phyloP scores from a whole-genome alignment of 306 rosid genomes.

The Clitoria ternatea region DNA sequence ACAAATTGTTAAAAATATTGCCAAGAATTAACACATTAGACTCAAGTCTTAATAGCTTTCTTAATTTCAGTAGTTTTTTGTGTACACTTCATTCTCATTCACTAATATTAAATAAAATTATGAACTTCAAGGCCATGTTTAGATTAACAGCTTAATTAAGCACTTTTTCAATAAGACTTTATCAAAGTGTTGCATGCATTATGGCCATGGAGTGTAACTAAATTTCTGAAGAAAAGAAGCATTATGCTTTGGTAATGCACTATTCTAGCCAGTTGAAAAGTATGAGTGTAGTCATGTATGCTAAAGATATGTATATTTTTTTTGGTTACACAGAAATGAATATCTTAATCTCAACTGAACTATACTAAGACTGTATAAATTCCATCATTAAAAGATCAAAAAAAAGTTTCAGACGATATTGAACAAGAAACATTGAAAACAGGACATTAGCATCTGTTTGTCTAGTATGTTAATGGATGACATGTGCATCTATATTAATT shows the following conservation, averaged over 20 bases:
- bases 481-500: neutral
- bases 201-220: neutral
- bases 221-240: neutral
- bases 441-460: neutral
- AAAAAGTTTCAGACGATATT: neutral
- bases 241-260: neutral
- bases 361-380: neutral
- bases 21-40: neutral
- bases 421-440: neutral
- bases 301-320: neutral
- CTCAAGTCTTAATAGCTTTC: neutral
- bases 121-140: neutral
- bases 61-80: neutral
- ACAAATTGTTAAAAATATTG: slow-evolving; percentile 6
- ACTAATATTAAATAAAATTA: neutral
- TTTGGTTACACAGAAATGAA: too few relatives aligned
- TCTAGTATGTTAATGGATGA: neutral
- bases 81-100: slow-evolving; percentile 4
- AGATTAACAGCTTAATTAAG: neutral
- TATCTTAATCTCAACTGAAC: neutral
- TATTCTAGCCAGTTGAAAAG: neutral
- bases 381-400: neutral
- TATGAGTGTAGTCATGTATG: neutral
- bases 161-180: neutral
- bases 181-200: neutral